These are phyloP conservation scores for Stylosanthes scabra DNA, from an alignment of 331 rosid species.

Conservation along the genomic window DNA sequence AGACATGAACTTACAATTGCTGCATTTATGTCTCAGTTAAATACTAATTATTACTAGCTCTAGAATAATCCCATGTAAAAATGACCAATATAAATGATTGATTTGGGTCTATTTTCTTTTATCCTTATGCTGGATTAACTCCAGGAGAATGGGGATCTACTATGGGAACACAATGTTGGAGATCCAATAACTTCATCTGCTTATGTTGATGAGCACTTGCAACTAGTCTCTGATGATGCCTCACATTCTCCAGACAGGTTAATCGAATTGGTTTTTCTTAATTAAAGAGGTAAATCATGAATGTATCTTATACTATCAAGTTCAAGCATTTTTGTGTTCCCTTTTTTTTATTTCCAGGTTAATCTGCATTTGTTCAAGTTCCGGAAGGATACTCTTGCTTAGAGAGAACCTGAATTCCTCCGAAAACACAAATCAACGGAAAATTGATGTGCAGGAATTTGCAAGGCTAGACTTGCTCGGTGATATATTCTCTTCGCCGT, in stretches of 20 bases:
- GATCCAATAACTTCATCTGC: slow-evolving; percentile 89
- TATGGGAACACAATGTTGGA: slow-evolving; percentile 79
- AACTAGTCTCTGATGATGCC: slow-evolving; percentile 49
- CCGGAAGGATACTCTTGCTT: slow-evolving; percentile 74
- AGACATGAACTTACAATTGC: too few species aligned
- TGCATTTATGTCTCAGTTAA: neutral
- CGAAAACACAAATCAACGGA: slow-evolving; percentile 23
- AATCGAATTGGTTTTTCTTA: slow-evolving; percentile 22
- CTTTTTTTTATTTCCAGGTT: slow-evolving; percentile 50
- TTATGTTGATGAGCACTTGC: slow-evolving; percentile 76
- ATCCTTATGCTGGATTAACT: slow-evolving; percentile 27
- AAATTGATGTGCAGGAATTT: slow-evolving; percentile 60
- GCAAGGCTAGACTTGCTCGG: slow-evolving; percentile 64
- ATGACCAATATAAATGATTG: slow-evolving; percentile 7
- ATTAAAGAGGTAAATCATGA: neutral
- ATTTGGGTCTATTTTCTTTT: slow-evolving; percentile 12
- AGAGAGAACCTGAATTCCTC: slow-evolving; percentile 44
- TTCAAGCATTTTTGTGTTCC: neutral
- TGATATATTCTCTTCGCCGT: slow-evolving; percentile 85
- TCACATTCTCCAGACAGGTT: slow-evolving; percentile 70
- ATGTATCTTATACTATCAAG: neutral
- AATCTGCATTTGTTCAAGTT: slow-evolving; percentile 77
- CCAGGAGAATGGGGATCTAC: slow-evolving; percentile 72
- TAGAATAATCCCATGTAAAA: neutral
- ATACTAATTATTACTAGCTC: neutral